Base-by-base conservation (phyloP, 139 green algal genomes). In the Chlorella sp. region DNA sequence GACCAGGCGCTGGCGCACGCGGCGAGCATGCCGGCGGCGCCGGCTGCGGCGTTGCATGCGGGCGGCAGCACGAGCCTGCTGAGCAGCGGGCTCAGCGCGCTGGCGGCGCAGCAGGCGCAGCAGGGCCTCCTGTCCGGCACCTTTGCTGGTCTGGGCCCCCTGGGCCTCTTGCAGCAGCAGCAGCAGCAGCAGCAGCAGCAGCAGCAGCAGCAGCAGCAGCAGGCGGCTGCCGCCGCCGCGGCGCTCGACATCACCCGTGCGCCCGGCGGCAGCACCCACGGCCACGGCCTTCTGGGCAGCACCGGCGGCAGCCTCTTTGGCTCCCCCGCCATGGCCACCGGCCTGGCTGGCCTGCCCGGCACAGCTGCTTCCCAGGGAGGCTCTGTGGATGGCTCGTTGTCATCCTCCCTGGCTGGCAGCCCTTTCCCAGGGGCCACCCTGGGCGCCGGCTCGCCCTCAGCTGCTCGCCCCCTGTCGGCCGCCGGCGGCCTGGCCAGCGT, bases 251-350 rank as follows among this genome's bases (percentile, higher is more conserved):
- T 69, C 20, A 9, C 69, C 46, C 46, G 46, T 22, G 6, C 24
- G 22, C 22, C 24, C 13, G 40, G 19, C 17, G 24, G 40, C 69
- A 69, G n/a, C n/a, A n/a, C n/a, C n/a, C n/a, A 5, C 22, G 46
- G 73, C 73, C 22, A 34, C 48, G 44, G 1, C 19, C 24, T 46
- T 1, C 36, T 46, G 30, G 46, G 44, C 44, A 41, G 44, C 69
- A 22, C 38, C 54, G 17, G 76, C 56, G 51, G 76, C 76, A 72
- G 76, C 76, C 76, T 82, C 28, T 82, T 82, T 72, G 56, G 76
- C 36, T 82, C 76, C 0, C 76, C 76, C 4, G 28, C 24, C 54
- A 1, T 72, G 7, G 36, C 28, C 5, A 7, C 36, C 56, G 9
- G 54, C 6, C 36, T 72, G 36, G 69, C 38, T 54, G 54, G 38